Base-by-base conservation (phyloP, 768 basidiomycete genomes). In the Asterophora parasitica region DNA sequence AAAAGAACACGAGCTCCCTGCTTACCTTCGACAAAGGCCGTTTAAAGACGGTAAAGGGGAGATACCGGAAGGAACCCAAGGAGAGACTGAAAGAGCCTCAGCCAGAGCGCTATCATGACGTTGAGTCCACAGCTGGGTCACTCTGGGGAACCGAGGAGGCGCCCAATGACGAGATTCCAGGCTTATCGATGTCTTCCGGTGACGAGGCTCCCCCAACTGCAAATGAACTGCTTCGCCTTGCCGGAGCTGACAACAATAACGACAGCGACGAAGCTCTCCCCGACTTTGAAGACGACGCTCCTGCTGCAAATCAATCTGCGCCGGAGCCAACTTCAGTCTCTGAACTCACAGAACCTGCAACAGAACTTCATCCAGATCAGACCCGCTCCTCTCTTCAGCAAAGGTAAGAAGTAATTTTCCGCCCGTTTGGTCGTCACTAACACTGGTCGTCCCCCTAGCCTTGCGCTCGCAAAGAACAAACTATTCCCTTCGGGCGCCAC, bases 21-120 rank as follows among this genome's bases (percentile, higher is more conserved):
- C 65, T 83, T 44, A 80, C 75, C 5, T 71, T 68, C 15, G 63
- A 73, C 7, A 83, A 79, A 57, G 81, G 82, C 27, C 54, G 61
- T 9, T 56, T 81, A 26, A 77, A 74, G 53, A 76, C 71, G 4
- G 62, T 79, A 48, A 79, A 76, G 56, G 76, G 76, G 9, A 74
- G 64, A 26, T 73, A 70, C 49, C 46, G 50, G 26, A 53, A 44
- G 28, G 50, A 52, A 31, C 13, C 15, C 9, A 12, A 27, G 7
- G 28, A 46, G 13, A 26, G 30, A 12, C 12, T 27, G 9, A 28
- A 10, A 11, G 4, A 34, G 11, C 28, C 28, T 8, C 20, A 7
- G 12, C 33, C 31, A 33, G 39, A 44, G 40, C 40, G 31, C 12
- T 28, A 39, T 44, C 45, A 19, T 7, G 32, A 13, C 7, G 20